phyloP scores from a whole-genome alignment of 2,329 filamentous ascomycete species.

The Grosmannia huntii region DNA sequence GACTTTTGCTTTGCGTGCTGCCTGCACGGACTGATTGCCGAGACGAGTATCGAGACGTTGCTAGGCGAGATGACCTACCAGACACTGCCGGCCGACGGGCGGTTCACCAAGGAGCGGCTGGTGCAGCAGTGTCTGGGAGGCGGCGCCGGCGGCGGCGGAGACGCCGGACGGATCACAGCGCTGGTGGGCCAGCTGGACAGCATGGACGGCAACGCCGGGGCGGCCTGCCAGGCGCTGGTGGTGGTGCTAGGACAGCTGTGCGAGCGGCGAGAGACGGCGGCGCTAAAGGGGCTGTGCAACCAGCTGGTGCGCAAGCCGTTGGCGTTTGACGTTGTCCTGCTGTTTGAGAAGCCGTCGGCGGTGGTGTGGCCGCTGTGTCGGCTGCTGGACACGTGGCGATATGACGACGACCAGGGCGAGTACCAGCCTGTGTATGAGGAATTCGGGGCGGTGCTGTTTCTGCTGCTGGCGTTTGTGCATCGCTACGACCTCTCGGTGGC shows the following conservation, averaged over 20 bases:
- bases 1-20: conserved; percentile 87
- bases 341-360: conserved; percentile 59
- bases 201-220: conserved; percentile 84
- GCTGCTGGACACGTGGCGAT: conserved; percentile 61
- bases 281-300: conserved; percentile 62
- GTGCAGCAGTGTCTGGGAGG: conserved; percentile 55
- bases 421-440: conserved; percentile 81
- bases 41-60: conserved; percentile 64
- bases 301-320: conserved; percentile 60
- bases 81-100: conserved; percentile 58
- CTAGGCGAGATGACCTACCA: conserved; percentile 77
- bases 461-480: conserved; percentile 62
- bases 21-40: conserved; percentile 70
- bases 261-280: conserved; percentile 62
- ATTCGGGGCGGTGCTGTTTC: conserved; percentile 62
- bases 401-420: conserved; percentile 33
- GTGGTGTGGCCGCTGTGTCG: conserved; percentile 63
- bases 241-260: conserved; percentile 61
- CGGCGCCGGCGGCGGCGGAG: conserved; percentile 11
- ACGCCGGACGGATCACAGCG: conserved; percentile 45
- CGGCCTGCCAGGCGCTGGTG: conserved; percentile 65
- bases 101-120: conserved; percentile 65
- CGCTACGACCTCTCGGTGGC: conserved; percentile 54
- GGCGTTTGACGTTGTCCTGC: conserved; percentile 59
- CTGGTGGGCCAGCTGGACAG: conserved; percentile 73